Evolutionary conservation across 2,329 filamentous ascomycete species (phyloP).

Genomic region (Monilinia vaccinii-corymbosi): DNA sequence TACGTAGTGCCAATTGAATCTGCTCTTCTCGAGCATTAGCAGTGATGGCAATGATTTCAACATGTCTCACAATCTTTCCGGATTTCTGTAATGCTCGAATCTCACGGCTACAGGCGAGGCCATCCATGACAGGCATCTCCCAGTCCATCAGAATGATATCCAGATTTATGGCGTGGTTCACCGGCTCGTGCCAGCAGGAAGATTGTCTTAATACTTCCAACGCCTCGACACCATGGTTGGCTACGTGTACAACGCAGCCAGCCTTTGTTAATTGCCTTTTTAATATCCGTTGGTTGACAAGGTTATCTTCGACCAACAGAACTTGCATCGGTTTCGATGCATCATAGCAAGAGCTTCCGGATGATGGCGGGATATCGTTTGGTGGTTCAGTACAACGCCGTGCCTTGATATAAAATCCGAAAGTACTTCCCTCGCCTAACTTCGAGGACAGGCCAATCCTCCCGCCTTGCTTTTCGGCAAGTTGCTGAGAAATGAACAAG

Average conservation of each 20-base stretch:
- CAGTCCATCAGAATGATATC: constrained; percentile 66
- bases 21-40: constrained; percentile 27
- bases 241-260: constrained; percentile 35
- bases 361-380: not conserved
- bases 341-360: constrained; percentile 32
- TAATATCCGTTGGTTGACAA: constrained; percentile 50
- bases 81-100: constrained; percentile 52
- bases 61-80: constrained; percentile 41
- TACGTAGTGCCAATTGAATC: constrained; percentile 9
- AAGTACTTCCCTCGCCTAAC: constrained; percentile 59
- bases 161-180: constrained; percentile 32
- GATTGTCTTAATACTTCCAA: constrained; percentile 33
- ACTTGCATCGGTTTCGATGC: constrained; percentile 42
- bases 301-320: constrained; percentile 52
- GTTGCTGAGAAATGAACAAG: constrained; percentile 66
- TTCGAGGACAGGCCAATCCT: constrained; percentile 63
- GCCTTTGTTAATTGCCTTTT: constrained; percentile 40
- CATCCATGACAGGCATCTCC: constrained; percentile 68
- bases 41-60: constrained; percentile 29
- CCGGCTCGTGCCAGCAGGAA: constrained; percentile 21
- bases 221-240: constrained; percentile 49
- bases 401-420: constrained; percentile 66
- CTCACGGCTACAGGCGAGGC: constrained; percentile 53
- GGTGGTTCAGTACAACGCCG: constrained; percentile 11
- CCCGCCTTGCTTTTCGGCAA: constrained; percentile 69